Conservation (phyloP, 1,284 basidiomycete species). For the Trametes versicolor region DNA sequence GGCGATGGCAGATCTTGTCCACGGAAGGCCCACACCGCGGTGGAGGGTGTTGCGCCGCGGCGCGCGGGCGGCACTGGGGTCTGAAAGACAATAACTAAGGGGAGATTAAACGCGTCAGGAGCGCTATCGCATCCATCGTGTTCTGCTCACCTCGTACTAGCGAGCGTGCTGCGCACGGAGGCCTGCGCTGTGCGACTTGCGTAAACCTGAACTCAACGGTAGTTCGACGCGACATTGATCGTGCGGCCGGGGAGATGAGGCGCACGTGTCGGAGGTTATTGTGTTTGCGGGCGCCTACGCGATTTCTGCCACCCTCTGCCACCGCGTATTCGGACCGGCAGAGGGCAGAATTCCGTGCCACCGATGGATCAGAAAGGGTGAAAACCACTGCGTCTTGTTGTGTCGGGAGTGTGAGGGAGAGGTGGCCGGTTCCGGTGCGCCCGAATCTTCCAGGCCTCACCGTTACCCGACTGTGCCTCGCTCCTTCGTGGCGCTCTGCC, state of each 20-base stretch:
- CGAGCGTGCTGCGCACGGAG: neutral
- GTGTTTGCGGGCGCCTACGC: conserved; percentile 5
- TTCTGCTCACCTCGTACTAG: neutral
- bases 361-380: too few relatives aligned
- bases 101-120: neutral
- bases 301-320: neutral
- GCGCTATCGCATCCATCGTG: conserved; percentile 1
- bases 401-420: too few relatives aligned
- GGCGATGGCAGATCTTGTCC: neutral
- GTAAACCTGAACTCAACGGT: conserved; percentile 9
- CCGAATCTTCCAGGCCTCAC: too few relatives aligned
- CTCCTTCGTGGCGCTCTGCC: too few relatives aligned
- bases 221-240: conserved; percentile 6
- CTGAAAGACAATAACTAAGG: neutral
- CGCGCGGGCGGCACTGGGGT: neutral
- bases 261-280: conserved; percentile 3
- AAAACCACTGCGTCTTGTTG: too few relatives aligned
- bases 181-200: neutral
- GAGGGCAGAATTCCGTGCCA: neutral
- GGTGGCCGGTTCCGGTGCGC: too few relatives aligned
- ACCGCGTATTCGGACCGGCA: neutral
- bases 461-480: too few relatives aligned
- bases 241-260: neutral
- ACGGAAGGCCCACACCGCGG: neutral
- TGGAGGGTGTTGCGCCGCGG: neutral